Percentiles rank a stretch among this genome's conserved stretches.
Conservation (phyloP, 805 yeast species). For the Saturnispora sekii region DNA sequence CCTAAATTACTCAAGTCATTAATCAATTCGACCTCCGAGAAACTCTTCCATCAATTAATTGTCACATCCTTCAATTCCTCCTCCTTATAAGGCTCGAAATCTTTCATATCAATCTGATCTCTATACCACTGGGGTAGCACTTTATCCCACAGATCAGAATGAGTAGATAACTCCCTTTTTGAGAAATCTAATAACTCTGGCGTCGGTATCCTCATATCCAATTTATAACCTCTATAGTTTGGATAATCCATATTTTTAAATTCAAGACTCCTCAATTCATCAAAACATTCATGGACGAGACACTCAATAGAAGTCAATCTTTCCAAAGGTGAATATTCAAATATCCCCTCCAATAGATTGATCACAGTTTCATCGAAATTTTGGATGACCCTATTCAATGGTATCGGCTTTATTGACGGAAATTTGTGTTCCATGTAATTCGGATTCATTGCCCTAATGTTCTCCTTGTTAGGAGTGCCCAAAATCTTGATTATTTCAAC, state of each 20-base stretch:
- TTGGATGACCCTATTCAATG: slow-evolving; percentile 57
- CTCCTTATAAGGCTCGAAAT: slow-evolving; percentile 32
- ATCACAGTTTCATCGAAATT: slow-evolving; percentile 44
- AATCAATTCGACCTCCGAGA: background rate
- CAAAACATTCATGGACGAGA: slow-evolving; percentile 43
- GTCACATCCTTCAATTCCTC: slow-evolving; percentile 28
- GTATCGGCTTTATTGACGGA: slow-evolving; percentile 76
- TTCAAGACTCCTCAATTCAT: slow-evolving; percentile 34
- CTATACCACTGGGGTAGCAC: slow-evolving; percentile 36
- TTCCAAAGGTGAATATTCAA: slow-evolving; percentile 60
- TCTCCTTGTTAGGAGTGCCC: slow-evolving; percentile 92
- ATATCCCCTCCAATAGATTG: slow-evolving; percentile 43
- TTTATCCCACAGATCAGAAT: slow-evolving; percentile 30
- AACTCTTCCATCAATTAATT: slow-evolving; percentile 11
- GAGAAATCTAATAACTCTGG: slow-evolving; percentile 46
- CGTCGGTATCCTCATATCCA: slow-evolving; percentile 25
- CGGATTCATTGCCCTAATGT: slow-evolving; percentile 90
- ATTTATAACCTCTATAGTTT: slow-evolving; percentile 32
- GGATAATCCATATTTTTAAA: slow-evolving; percentile 18
- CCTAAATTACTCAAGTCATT: too few species aligned
- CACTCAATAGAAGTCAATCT: slow-evolving; percentile 52
- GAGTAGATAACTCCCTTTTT: slow-evolving; percentile 40
- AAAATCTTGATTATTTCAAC: slow-evolving; percentile 93
- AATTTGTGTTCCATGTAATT: slow-evolving; percentile 95
- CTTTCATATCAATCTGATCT: slow-evolving; percentile 21